Evolutionary conservation across 257 asterid genomes (phyloP), one percentile per base, ranked within the genome.

Genomic region (Solanum piurae): DNA sequence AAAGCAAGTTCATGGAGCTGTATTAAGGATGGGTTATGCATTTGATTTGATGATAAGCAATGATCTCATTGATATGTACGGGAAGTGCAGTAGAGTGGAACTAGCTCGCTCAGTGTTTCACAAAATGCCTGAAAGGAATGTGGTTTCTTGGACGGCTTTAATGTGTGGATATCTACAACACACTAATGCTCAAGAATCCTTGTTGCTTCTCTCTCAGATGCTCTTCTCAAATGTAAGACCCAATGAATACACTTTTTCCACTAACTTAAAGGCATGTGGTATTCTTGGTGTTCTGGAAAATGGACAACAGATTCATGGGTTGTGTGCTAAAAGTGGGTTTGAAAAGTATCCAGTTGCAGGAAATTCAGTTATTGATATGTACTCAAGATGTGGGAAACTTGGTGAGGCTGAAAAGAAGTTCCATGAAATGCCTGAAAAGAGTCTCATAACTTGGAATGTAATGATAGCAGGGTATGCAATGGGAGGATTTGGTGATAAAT

Each of bases 121-220:
- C 37, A 83, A n/a, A 93, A 94, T 94, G 98, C 91, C 87, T 69
- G 88, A 90, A 10, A 92, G 95, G 18, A 91, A 91, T 83, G 93
- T 93, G 49, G 95, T 94, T 79, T 92, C 96, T 69, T 93, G 96
- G 96, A 92, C 96, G 37, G 86, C 94, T 77, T 86, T 93, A 40
- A 93, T 92, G 94, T 93, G 93, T 88, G 96, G 95, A 52, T 88
- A 91, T 87, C 66, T 94, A 72, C 90, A 85, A 52, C n/a, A 52
- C 12, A 89, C 91, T 83, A 86, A 89, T 73, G 91, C 91, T 4
- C 86, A 84, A 75, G 91, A 88, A 27, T 89, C 94, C 2, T 79
- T 93, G 27, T 84, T 87, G 84, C 95, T 94, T 68, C 87, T 92
- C 55, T 66, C 88, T 49, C 90, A 86, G 31, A 93, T 94, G 96